Evolutionary conservation across 345 rosid species (phyloP).

Genomic region (Syzygium oleosum): DNA sequence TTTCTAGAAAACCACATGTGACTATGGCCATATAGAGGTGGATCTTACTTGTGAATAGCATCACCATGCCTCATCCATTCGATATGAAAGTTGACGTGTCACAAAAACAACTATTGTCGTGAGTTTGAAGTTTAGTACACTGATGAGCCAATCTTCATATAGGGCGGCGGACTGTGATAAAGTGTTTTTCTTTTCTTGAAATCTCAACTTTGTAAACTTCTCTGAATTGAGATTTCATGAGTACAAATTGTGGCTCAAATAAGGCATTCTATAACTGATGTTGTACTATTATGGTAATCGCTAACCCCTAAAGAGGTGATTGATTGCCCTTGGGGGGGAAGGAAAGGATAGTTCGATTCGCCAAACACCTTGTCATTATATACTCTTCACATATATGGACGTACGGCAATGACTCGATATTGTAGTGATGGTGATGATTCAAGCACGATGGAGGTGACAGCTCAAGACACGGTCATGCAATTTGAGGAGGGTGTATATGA

Average conservation of each 20-base stretch:
- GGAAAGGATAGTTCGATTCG: neutral
- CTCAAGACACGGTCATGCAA: neutral
- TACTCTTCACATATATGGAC: neutral
- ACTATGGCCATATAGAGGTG: neutral
- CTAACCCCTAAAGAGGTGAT: neutral
- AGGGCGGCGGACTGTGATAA: rapidly evolving
- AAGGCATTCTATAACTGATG: neutral
- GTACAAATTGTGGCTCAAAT: neutral
- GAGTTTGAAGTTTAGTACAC: neutral
- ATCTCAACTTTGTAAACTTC: neutral
- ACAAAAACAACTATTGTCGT: neutral
- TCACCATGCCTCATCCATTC: neutral
- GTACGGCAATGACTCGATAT: neutral
- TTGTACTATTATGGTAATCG: neutral
- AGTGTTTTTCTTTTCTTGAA: neutral
- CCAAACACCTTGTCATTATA: neutral
- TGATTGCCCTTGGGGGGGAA: neutral
- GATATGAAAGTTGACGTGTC: neutral
- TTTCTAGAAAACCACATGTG: neutral
- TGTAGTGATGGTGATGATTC: neutral
- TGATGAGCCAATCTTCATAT: neutral
- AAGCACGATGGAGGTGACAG: neutral
- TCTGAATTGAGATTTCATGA: neutral
- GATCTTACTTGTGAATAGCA: neutral
- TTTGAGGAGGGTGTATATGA: neutral